Conservation (phyloP, 306 rosid species). For the Fagus sylvatica region DNA sequence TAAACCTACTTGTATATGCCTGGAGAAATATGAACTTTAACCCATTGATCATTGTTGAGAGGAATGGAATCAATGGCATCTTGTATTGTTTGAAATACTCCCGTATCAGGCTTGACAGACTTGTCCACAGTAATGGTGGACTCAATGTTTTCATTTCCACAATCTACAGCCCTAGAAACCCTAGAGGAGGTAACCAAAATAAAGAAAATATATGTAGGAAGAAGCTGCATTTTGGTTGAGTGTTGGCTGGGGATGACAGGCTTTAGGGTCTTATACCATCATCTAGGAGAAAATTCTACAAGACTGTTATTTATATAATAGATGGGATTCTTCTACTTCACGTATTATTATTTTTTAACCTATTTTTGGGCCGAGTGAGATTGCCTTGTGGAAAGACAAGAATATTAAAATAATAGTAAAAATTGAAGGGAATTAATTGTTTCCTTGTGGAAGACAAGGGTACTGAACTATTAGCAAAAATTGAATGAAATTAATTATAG, state of each 20-base stretch:
- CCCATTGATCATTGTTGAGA: slow-evolving; percentile 23
- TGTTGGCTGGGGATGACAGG: background rate
- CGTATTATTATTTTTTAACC: too few relatives aligned
- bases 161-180: background rate
- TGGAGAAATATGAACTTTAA: slow-evolving; percentile 30
- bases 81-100: slow-evolving; percentile 36
- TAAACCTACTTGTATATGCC: slow-evolving; percentile 30
- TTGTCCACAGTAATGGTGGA: slow-evolving; percentile 26
- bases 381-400: too few relatives aligned
- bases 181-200: background rate
- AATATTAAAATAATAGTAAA: too few relatives aligned
- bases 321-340: too few relatives aligned
- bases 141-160: background rate
- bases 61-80: slow-evolving; percentile 47
- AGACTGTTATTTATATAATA: too few relatives aligned
- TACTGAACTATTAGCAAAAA: too few relatives aligned
- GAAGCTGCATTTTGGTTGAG: background rate
- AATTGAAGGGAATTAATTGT: too few relatives aligned
- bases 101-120: slow-evolving; percentile 8
- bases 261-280: too few relatives aligned
- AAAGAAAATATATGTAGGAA: background rate
- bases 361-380: too few relatives aligned
- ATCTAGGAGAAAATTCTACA: too few relatives aligned
- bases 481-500: too few relatives aligned
- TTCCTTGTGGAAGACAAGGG: too few relatives aligned